Evolutionary conservation across 768 basidiomycete genomes (phyloP), one percentile per base, ranked within the genome.

Genomic region (Termitomyces bulborhizus): DNA sequence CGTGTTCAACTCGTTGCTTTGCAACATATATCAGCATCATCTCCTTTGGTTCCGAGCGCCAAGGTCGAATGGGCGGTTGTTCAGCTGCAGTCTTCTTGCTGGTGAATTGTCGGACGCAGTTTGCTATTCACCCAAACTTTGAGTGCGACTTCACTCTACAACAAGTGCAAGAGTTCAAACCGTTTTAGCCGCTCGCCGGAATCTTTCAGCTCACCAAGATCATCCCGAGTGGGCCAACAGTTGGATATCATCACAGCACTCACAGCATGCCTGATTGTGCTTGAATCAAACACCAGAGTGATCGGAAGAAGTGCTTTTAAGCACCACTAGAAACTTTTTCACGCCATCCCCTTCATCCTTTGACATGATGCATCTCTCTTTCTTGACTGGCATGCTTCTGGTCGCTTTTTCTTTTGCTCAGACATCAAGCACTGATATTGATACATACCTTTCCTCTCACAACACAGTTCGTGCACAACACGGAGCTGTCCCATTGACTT

Each of bases 401-500:
- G 56, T 72, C 21, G 41, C 55, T 46, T 68, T 66, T 44, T 73
- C 76, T 39, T 77, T 77, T 59, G 68, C 76, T 43, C 18, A n/a
- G 24, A 55, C 65, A 24, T 73, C 77, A 31, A 66, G 66, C 51
- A 67, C 72, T 39, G 84, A 88, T 62, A 76, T 79, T 32, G 63
- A 76, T 34, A 66, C 72, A 3, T 87, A 83, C 60, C 73, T 92
- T 41, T 55, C 65, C 8, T 76, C 71, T 12, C 88, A 90, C 71
- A 92, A 91, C 72, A 64, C 69, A 0, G 63, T 83, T 60, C 79
- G 89, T 21, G 74, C 79, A 2, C 66, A 78, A 53, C 85, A 90
- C 63, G 86, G 85, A 40, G 91, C 90, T 21, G 42, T 65, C 0
- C 56, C 78, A 7, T 69, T 93, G 43, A 79, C 78, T 0, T 93